Evolutionary conservation across 2,329 filamentous ascomycete genomes (phyloP).

Genomic region (Sarocladium kiliense): DNA sequence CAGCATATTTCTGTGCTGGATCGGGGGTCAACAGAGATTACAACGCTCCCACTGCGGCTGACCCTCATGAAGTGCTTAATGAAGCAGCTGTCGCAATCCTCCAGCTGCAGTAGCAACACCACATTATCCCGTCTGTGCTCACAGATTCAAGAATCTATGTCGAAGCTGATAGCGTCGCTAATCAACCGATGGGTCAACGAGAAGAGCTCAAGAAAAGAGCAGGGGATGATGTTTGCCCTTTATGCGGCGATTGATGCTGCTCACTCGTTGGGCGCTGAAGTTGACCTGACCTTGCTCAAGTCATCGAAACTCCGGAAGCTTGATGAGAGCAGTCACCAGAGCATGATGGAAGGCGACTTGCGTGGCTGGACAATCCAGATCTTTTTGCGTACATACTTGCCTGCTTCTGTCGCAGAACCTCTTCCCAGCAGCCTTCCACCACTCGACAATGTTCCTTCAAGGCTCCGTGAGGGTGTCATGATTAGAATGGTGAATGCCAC

Average conservation of each 20-base stretch:
- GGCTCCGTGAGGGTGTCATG: slow-evolving; percentile 26
- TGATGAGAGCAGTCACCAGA: slow-evolving; percentile 27
- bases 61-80: slow-evolving; percentile 31
- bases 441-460: slow-evolving; percentile 21
- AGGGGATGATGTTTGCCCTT: slow-evolving; percentile 18
- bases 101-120: slow-evolving; percentile 19
- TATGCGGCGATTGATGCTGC: slow-evolving; percentile 29
- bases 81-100: slow-evolving; percentile 21
- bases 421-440: slow-evolving; percentile 28
- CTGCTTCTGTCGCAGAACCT: slow-evolving; percentile 23
- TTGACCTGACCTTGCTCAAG: slow-evolving; percentile 17
- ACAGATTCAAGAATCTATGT: slow-evolving; percentile 21
- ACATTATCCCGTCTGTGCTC: slow-evolving; percentile 19
- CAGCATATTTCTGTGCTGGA: slow-evolving; percentile 13
- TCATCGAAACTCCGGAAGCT: slow-evolving; percentile 24
- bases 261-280: slow-evolving; percentile 13
- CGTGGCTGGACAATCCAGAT: slow-evolving; percentile 41
- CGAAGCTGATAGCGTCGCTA: slow-evolving; percentile 19
- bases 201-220: slow-evolving; percentile 15
- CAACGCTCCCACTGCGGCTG: slow-evolving; percentile 24
- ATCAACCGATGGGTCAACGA: slow-evolving; percentile 23
- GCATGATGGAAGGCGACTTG: slow-evolving; percentile 29
- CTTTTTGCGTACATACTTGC: slow-evolving; percentile 35
- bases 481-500: slow-evolving; percentile 25
- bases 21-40: slow-evolving; percentile 6